phyloP scores from a whole-genome alignment of 495 filamentous ascomycete species.

The Annulohypoxylon nitens region DNA sequence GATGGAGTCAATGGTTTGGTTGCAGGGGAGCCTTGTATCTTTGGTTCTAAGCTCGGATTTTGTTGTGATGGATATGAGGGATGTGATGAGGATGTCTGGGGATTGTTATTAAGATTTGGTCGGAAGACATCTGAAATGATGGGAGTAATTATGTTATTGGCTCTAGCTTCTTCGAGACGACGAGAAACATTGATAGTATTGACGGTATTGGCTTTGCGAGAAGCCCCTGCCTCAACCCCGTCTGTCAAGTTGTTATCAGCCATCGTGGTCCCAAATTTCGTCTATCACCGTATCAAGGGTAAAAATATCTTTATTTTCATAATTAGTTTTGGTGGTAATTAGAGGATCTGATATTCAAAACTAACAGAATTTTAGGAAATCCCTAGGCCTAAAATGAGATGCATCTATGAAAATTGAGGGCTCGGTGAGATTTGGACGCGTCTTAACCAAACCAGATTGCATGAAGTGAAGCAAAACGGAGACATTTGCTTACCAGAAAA shows the following conservation, averaged over 20 bases:
- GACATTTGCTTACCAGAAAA: background rate
- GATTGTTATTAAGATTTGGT: conserved; percentile 11
- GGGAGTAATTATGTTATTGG: conserved; percentile 20
- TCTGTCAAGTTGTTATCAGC: conserved; percentile 23
- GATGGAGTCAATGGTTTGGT: conserved; percentile 16
- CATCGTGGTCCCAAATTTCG: conserved; percentile 9
- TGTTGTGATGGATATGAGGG: conserved; percentile 20
- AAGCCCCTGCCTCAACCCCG: background rate
- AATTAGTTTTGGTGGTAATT: conserved; percentile 4
- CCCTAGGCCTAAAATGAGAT: background rate
- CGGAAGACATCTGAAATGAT: conserved; percentile 42
- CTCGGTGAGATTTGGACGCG: conserved; percentile 5
- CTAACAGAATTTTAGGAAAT: background rate
- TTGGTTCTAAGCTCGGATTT: conserved; percentile 4
- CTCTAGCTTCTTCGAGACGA: conserved; percentile 16
- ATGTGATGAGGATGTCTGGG: conserved; percentile 18
- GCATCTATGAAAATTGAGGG: background rate
- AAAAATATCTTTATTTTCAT: conserved; percentile 4
- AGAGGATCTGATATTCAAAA: background rate
- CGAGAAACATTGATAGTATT: background rate
- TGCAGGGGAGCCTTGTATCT: conserved; percentile 12
- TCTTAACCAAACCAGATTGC: background rate
- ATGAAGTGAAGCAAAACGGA: conserved; percentile 5
- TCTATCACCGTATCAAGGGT: conserved; percentile 21
- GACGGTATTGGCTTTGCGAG: background rate